phyloP scores from a whole-genome alignment of 2,329 filamentous ascomycete genomes.

The Beauveria medogensis region DNA sequence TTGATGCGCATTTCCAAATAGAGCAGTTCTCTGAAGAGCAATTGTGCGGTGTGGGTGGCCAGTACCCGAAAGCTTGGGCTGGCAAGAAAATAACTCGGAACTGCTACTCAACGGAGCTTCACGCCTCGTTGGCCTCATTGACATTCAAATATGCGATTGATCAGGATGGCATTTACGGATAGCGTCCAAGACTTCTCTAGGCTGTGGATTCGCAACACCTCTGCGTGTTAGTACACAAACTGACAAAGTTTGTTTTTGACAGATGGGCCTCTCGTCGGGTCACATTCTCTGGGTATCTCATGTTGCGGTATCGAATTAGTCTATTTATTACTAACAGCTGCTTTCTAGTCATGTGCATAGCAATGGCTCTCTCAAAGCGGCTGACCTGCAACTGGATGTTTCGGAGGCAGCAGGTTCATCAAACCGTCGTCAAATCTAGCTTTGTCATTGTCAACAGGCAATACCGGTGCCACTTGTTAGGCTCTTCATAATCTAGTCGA shows the following conservation, averaged over 20 bases:
- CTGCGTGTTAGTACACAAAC: no score
- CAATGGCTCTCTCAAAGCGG: background rate
- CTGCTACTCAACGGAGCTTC: background rate
- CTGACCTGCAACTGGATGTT: background rate
- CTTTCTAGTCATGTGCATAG: background rate
- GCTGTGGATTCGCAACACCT: no score
- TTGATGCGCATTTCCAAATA: background rate
- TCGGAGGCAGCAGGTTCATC: background rate
- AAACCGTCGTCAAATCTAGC: background rate
- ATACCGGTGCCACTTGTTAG: background rate
- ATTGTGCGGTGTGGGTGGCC: background rate
- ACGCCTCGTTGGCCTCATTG: background rate
- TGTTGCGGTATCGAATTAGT: background rate
- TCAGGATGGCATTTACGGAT: background rate
- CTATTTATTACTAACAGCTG: background rate
- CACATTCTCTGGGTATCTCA: background rate
- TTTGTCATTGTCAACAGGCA: background rate
- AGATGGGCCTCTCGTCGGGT: background rate
- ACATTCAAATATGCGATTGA: background rate
- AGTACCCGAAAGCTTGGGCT: background rate
- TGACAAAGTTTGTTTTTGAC: no score
- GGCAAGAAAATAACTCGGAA: conserved; percentile 6
- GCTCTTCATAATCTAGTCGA: conserved; percentile 14
- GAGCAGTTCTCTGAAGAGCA: background rate
- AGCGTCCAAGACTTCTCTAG: background rate